phyloP scores from a whole-genome alignment of 352 stramenopile species.

The Phytopythium mirpurense region DNA sequence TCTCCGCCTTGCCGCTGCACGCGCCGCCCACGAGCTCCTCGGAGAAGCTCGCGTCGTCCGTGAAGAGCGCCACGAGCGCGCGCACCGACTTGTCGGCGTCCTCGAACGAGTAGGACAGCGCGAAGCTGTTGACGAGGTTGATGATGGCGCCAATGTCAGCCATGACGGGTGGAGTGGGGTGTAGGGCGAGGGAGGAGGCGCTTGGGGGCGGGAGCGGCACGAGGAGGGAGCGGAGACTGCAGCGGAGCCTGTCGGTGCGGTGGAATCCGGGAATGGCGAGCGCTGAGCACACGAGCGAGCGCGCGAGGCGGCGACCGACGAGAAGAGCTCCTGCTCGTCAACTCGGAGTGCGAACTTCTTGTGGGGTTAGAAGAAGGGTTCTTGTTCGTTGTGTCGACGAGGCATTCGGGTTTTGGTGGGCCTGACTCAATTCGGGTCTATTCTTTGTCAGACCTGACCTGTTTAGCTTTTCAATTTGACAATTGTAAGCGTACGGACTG shows the following conservation, averaged over 20 bases:
- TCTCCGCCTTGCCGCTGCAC: constrained; percentile 60
- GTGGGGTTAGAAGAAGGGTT: neutral
- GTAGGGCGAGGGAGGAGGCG: neutral
- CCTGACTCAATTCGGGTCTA: too few species aligned
- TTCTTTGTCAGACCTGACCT: too few species aligned
- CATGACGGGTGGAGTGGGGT: constrained; percentile 42
- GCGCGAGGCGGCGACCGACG: neutral
- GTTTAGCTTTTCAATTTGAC: neutral
- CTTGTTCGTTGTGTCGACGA: constrained; percentile 3
- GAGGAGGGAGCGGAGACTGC: neutral
- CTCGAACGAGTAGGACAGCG: constrained; percentile 73
- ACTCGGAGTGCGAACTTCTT: neutral
- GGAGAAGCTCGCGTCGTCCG: constrained; percentile 61
- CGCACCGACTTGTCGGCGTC: constrained; percentile 65
- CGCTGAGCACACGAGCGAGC: neutral
- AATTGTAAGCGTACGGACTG: too few species aligned
- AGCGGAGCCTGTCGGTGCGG: neutral
- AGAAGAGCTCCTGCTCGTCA: neutral
- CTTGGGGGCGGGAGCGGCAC: neutral
- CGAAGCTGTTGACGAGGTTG: constrained; percentile 84
- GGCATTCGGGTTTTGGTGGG: neutral
- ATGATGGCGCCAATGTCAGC: constrained; percentile 68
- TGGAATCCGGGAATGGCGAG: constrained; percentile 3
- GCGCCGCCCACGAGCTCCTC: constrained; percentile 74
- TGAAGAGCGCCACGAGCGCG: constrained; percentile 64